These are phyloP conservation scores for Aspergillus ruber DNA, from an alignment of 2,329 filamentous ascomycete genomes.

Conservation along the genomic window DNA sequence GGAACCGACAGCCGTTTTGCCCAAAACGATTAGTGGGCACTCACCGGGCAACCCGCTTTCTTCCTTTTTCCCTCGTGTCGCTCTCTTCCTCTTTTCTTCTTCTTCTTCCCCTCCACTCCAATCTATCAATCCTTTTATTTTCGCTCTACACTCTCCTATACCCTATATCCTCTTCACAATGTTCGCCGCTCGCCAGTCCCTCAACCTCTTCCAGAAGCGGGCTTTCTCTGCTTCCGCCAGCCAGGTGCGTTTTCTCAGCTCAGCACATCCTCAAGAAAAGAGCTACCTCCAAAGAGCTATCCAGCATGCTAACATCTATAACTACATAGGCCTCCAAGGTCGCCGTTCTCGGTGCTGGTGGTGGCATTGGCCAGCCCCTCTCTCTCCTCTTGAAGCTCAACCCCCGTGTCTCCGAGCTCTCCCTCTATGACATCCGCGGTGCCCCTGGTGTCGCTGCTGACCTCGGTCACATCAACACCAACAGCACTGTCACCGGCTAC, in stretches of 20 bases:
- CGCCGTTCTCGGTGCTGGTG: conserved; percentile 89
- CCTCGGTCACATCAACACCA: conserved; percentile 98
- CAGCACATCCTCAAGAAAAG: conserved; percentile 8
- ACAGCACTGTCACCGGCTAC: conserved; percentile 88
- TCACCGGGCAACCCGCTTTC: conserved; percentile 13
- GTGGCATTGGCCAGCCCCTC: conserved; percentile 96
- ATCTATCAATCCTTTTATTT: conserved; percentile 8
- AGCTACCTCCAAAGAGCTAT: background rate
- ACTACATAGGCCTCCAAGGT: conserved; percentile 87
- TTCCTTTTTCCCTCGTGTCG: conserved; percentile 8
- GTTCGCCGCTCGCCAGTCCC: conserved; percentile 61
- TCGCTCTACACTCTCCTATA: background rate
- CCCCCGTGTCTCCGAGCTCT: conserved; percentile 85
- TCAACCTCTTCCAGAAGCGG: conserved; percentile 61
- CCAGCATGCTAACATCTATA: conserved; percentile 8
- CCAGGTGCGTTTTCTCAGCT: conserved; percentile 52
- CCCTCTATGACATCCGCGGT: conserved; percentile 95
- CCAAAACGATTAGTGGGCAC: conserved; percentile 3
- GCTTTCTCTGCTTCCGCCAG: conserved; percentile 75
- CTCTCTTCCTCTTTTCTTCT: conserved; percentile 4
- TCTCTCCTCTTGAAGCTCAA: conserved; percentile 98
- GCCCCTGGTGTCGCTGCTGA: conserved; percentile 96
- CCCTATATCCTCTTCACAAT: conserved; percentile 46
- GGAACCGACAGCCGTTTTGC: background rate
- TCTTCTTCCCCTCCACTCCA: conserved; percentile 7